These are phyloP conservation scores for Microdochium bolleyi DNA, from an alignment of 2,329 filamentous ascomycete genomes.

Conservation along the genomic window DNA sequence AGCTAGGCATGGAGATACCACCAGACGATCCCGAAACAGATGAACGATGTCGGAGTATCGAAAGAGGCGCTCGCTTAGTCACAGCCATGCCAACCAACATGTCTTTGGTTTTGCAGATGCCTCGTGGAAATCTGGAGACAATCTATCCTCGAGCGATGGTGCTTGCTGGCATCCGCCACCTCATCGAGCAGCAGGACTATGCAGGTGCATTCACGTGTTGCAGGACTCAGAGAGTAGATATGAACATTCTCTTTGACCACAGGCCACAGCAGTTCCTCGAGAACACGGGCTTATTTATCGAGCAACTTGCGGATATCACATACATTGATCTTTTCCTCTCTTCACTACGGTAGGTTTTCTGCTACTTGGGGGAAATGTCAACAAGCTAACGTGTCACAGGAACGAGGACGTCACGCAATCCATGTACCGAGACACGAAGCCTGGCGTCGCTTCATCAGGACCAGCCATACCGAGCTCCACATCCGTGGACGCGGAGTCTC, in stretches of 20 bases:
- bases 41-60: slow-evolving; percentile 85
- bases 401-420: slow-evolving; percentile 91
- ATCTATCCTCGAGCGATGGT: slow-evolving; percentile 91
- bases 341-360: slow-evolving; percentile 56
- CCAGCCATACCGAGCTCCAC: slow-evolving; percentile 2
- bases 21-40: slow-evolving; percentile 85
- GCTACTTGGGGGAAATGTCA: not conserved
- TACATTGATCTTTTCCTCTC: slow-evolving; percentile 90
- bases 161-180: slow-evolving; percentile 75
- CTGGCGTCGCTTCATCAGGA: slow-evolving; percentile 16
- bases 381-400: slow-evolving; percentile 31
- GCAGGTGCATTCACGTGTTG: slow-evolving; percentile 78
- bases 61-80: slow-evolving; percentile 79
- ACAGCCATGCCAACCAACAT: slow-evolving; percentile 86
- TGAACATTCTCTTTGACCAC: slow-evolving; percentile 96
- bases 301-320: slow-evolving; percentile 73
- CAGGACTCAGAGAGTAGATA: slow-evolving; percentile 87
- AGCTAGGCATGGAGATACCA: slow-evolving; percentile 69
- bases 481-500: slow-evolving; percentile 9
- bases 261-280: slow-evolving; percentile 77
- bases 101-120: slow-evolving; percentile 86
- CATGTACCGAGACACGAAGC: slow-evolving; percentile 84
- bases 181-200: slow-evolving; percentile 77
- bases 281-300: slow-evolving; percentile 68
- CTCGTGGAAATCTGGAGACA: slow-evolving; percentile 89